These are phyloP conservation scores for Hortaea werneckii DNA, from an alignment of 2,329 filamentous ascomycete species.

Conservation along the genomic window DNA sequence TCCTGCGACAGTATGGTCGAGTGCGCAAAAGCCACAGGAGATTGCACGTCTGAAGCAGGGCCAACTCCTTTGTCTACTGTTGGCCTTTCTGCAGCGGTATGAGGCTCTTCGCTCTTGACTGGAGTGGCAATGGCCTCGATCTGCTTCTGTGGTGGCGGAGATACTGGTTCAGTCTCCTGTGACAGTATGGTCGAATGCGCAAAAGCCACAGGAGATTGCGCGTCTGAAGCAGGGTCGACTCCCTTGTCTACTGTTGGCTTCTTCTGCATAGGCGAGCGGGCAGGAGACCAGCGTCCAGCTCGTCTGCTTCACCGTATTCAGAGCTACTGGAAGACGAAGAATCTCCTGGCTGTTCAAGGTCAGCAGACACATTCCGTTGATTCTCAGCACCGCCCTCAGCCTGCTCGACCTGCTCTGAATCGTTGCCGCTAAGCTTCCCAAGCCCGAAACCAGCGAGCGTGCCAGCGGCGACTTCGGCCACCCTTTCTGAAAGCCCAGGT, in stretches of 20 bases:
- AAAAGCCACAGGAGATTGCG: not conserved
- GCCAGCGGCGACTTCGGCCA: slow-evolving; percentile 22
- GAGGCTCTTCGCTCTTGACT: slow-evolving; percentile 3
- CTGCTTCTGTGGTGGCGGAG: slow-evolving; percentile 5
- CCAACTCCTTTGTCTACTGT: too few species aligned
- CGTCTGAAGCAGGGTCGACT: too few species aligned
- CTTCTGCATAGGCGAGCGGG: too few species aligned
- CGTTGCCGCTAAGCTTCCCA: not conserved
- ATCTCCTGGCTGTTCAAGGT: too few species aligned
- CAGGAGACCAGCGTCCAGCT: too few species aligned
- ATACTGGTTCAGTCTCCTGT: slow-evolving; percentile 27
- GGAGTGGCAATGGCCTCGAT: slow-evolving; percentile 6
- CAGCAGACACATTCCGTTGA: too few species aligned
- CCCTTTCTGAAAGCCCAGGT: slow-evolving; percentile 9
- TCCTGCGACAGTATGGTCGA: slow-evolving; percentile 31
- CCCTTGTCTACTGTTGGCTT: too few species aligned
- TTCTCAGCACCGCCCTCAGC: too few species aligned
- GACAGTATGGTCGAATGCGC: slow-evolving; percentile 28
- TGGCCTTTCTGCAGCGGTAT: slow-evolving; percentile 5
- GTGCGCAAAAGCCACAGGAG: slow-evolving; percentile 2
- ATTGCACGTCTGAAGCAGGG: too few species aligned
- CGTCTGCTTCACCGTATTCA: too few species aligned
- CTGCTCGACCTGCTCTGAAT: too few species aligned
- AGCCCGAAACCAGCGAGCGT: slow-evolving; percentile 28
- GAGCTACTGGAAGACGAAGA: too few species aligned